phyloP scores from a whole-genome alignment of 1,284 basidiomycete species.

The Cerioporus squamosus region DNA sequence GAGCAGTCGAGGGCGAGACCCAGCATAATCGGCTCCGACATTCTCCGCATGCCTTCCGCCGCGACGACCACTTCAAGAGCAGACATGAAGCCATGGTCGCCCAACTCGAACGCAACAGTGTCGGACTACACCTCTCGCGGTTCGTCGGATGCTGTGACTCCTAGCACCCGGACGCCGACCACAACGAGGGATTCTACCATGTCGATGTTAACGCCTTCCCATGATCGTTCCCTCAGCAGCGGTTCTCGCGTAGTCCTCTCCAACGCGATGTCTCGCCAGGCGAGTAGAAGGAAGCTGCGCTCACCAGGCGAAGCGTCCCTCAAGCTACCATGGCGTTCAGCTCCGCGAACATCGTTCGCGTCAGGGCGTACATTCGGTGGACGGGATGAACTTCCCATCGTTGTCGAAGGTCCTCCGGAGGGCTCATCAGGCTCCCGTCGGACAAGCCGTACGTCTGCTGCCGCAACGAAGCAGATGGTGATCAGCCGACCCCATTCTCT shows the following conservation, averaged over 20 bases:
- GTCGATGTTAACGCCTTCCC: constrained; percentile 11
- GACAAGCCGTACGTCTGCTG: constrained; percentile 4
- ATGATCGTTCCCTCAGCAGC: constrained; percentile 4
- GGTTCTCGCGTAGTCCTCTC: constrained; percentile 9
- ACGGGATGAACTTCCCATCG: constrained; percentile 22
- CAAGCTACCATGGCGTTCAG: constrained; percentile 15
- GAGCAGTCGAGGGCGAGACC: constrained; percentile 6
- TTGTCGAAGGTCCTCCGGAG: constrained; percentile 17
- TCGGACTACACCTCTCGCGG: constrained; percentile 13
- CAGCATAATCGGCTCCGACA: constrained; percentile 37
- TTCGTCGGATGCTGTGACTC: constrained; percentile 3
- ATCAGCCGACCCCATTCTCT: constrained; percentile 20
- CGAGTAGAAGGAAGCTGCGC: constrained; percentile 11
- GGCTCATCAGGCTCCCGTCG: neutral
- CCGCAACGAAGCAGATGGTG: constrained; percentile 11
- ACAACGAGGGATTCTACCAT: constrained; percentile 17
- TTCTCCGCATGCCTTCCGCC: constrained; percentile 29
- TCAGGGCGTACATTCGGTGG: constrained; percentile 21
- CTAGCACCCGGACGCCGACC: constrained; percentile 5
- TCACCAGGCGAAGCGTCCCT: constrained; percentile 18
- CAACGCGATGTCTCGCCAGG: constrained; percentile 3
- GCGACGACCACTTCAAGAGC: neutral
- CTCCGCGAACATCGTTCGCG: constrained; percentile 20
- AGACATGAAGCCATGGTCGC: constrained; percentile 18
- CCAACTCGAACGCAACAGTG: constrained; percentile 13